Conservation (phyloP, 768 basidiomycete species). For the Russula foetens region DNA sequence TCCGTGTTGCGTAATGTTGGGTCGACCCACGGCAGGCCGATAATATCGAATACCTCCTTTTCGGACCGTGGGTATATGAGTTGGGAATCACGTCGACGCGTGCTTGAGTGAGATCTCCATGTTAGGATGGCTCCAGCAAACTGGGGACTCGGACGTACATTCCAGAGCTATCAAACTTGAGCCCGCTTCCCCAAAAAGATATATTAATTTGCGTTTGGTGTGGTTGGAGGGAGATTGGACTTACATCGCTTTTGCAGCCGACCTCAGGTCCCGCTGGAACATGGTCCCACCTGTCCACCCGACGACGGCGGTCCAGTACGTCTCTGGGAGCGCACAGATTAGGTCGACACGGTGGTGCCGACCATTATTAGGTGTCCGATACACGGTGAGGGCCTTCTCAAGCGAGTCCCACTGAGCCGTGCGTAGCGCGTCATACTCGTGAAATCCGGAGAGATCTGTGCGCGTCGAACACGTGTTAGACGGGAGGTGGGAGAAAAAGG, state of each 20-base stretch:
- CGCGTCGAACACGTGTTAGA: background rate
- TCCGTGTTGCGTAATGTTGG: slow-evolving; percentile 70
- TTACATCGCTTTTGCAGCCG: slow-evolving; percentile 60
- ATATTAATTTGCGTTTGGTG: background rate
- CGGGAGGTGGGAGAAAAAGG: background rate
- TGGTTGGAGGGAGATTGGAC: slow-evolving; percentile 4
- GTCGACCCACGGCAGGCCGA: slow-evolving; percentile 64
- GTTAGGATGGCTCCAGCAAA: background rate
- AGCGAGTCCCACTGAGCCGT: slow-evolving; percentile 70
- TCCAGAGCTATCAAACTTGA: slow-evolving; percentile 68
- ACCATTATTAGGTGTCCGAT: slow-evolving; percentile 46
- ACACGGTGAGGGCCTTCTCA: slow-evolving; percentile 79
- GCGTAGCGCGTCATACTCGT: slow-evolving; percentile 43
- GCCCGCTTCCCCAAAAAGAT: slow-evolving; percentile 37
- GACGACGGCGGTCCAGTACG: slow-evolving; percentile 83
- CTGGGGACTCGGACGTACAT: background rate
- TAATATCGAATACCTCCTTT: slow-evolving; percentile 60
- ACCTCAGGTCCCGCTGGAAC: slow-evolving; percentile 80
- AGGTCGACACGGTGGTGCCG: slow-evolving; percentile 63
- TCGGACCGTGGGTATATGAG: slow-evolving; percentile 54
- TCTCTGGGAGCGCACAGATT: slow-evolving; percentile 66
- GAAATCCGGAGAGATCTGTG: slow-evolving; percentile 55
- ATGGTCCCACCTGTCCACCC: slow-evolving; percentile 92
- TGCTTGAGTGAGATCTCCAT: slow-evolving; percentile 31
- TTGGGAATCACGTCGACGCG: slow-evolving; percentile 56